These are phyloP conservation scores for Metschnikowia dekortorum DNA, from an alignment of 805 yeast species.

Conservation along the genomic window DNA sequence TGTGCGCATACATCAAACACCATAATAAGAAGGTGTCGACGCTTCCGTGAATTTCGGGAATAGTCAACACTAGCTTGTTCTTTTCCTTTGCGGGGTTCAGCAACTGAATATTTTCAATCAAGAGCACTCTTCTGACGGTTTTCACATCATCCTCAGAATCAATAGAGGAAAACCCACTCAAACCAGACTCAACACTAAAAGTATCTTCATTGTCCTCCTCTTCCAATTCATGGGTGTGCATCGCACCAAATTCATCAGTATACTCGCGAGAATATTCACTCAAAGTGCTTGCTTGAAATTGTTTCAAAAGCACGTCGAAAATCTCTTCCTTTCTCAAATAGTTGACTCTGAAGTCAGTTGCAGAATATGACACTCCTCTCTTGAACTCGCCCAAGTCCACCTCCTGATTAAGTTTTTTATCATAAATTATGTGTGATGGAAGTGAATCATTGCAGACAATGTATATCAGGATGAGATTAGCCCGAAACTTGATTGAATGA, in stretches of 20 bases:
- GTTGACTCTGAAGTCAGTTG: constrained; percentile 19
- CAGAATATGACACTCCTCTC: constrained; percentile 33
- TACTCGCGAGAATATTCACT: constrained; percentile 38
- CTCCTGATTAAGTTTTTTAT: constrained; percentile 20
- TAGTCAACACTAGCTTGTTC: constrained; percentile 23
- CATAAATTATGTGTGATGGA: constrained; percentile 28
- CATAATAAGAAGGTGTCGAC: constrained; percentile 38
- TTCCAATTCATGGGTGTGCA: constrained; percentile 18
- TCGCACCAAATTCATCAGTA: constrained; percentile 29
- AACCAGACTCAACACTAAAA: constrained; percentile 26
- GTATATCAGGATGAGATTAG: constrained; percentile 27
- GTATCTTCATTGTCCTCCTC: constrained; percentile 26
- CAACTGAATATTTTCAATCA: constrained; percentile 22
- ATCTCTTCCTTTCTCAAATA: constrained; percentile 23
- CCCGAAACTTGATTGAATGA: constrained; percentile 23
- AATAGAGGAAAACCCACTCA: constrained; percentile 8
- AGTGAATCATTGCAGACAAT: constrained; percentile 39
- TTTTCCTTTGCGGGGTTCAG: constrained; percentile 24
- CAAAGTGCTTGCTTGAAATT: constrained; percentile 31
- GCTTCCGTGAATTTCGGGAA: constrained; percentile 37
- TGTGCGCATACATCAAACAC: constrained; percentile 38
- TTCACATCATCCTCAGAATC: constrained; percentile 17
- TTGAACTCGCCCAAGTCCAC: constrained; percentile 34
- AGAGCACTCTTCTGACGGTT: constrained; percentile 32
- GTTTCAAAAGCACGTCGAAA: constrained; percentile 17